phyloP scores from a whole-genome alignment of 2,329 filamentous ascomycete species.

The Colletotrichum sp. region DNA sequence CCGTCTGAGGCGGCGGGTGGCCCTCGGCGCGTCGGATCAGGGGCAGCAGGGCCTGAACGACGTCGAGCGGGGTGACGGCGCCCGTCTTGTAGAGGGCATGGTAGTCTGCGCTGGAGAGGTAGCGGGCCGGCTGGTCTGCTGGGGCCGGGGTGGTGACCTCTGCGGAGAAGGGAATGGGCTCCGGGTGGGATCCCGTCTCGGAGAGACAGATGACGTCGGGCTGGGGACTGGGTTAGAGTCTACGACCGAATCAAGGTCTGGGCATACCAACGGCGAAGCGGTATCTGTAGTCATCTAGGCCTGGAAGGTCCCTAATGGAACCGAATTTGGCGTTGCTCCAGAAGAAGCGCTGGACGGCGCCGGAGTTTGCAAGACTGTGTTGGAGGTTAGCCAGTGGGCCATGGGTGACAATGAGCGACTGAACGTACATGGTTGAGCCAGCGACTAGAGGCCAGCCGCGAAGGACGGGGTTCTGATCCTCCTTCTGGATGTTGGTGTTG shows the following conservation, averaged over 20 bases:
- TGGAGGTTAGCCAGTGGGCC: background rate
- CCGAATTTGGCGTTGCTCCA: constrained; percentile 72
- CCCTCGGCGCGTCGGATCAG: constrained; percentile 65
- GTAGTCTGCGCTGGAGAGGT: constrained; percentile 78
- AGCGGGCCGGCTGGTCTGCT: constrained; percentile 51
- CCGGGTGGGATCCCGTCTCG: constrained; percentile 31
- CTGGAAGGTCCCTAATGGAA: constrained; percentile 48
- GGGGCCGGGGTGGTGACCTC: constrained; percentile 44
- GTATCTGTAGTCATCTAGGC: constrained; percentile 47
- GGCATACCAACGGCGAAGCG: constrained; percentile 39
- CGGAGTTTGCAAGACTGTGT: constrained; percentile 62
- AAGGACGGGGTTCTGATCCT: constrained; percentile 72
- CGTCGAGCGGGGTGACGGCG: constrained; percentile 71
- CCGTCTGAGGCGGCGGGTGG: constrained; percentile 14
- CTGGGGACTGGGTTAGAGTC: constrained; percentile 34
- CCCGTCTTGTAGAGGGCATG: constrained; percentile 76
- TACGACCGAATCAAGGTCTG: too few relatives aligned
- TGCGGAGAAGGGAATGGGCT: constrained; percentile 30
- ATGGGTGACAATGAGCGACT: background rate
- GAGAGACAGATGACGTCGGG: constrained; percentile 60
- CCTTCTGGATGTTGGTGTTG: constrained; percentile 13
- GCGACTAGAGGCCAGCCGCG: constrained; percentile 68
- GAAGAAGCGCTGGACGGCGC: constrained; percentile 65
- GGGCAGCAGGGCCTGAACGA: constrained; percentile 73
- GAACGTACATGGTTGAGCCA: constrained; percentile 63